Base-by-base conservation (phyloP, 2,329 filamentous ascomycete species). In the Ceratocystis harringtonii region DNA sequence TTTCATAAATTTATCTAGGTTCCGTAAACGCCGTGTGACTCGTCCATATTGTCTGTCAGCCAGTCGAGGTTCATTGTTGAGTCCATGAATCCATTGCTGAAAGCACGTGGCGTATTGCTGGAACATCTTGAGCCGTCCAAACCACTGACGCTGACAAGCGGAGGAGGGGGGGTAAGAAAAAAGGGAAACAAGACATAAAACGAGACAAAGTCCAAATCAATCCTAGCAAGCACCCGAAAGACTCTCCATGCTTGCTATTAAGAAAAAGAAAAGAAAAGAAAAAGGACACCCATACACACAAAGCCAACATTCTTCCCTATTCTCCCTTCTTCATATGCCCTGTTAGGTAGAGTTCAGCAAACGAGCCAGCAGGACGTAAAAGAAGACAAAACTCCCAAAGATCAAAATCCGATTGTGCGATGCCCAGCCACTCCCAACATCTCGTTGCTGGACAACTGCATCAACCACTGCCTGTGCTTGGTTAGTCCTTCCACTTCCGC, bases 381-480 rank as follows among this genome's bases (percentile, higher is more conserved):
- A 76, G 72, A 97, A 88, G 32, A 96, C 79, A 19, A 84, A 75
- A 0, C 80, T 84, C 7, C 89, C 83, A 0, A 84, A 81, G 60
- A 96, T 78, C 71, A 88, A 80, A 68, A 92, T 79, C 76, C 90
- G 94, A 76, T 96, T 89, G 68, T 85, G 82, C 69, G 84, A 81
- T 69, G 95, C 74, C 90, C 90, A 97, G 66, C 90, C 84, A 70
- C 90, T 85, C 0, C 90, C 89, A 1, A 87, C 90, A 69, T 94
- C 86, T 69, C 89, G 85, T 81, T 77, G 86, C 81, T 81, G 90
- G 75, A 76, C 89, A 74, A 77, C 89, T 1, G 80, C 90, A 69
- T 92, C 89, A n/a, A 94, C 87, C 0, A 95, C 73, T 74, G 88
- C 76, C 81, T 86, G 79, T 74, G 84, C 76, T 80, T 84, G 77